Conservation (phyloP, 768 basidiomycete species). For the Suillus bovinus region DNA sequence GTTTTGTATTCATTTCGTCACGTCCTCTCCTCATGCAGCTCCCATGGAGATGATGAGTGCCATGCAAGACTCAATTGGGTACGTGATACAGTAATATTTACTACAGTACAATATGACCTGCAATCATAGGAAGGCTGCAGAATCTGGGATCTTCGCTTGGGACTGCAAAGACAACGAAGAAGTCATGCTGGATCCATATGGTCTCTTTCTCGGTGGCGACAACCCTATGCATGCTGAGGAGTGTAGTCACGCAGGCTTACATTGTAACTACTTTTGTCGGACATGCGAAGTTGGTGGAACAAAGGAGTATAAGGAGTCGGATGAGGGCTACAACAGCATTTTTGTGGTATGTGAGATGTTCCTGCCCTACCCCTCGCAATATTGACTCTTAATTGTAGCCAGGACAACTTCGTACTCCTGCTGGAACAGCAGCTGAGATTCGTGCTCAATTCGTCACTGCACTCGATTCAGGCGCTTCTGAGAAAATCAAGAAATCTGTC, state of each 20-base stretch:
- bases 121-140: conserved; percentile 13
- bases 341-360: no score
- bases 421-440: conserved; percentile 1
- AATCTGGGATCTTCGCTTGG: conserved; percentile 18
- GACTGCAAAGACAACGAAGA: conserved; percentile 25
- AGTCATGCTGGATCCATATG: conserved; percentile 26
- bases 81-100: no score
- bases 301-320: conserved; percentile 19
- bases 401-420: conserved; percentile 7
- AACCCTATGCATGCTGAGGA: conserved; percentile 41
- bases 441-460: conserved; percentile 6
- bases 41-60: conserved; percentile 35
- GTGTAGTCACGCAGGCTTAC: conserved; percentile 33
- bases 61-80: conserved; percentile 30
- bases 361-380: no score
- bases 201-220: conserved; percentile 26
- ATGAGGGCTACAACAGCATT: no score
- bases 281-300: conserved; percentile 34
- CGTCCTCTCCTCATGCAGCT: conserved; percentile 34
- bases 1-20: conserved; percentile 30
- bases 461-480: neutral
- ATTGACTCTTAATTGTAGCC: no score
- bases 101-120: no score
- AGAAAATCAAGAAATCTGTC: conserved; percentile 9
- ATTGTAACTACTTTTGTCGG: conserved; percentile 34